Percentiles rank a stretch among this genome's conserved stretches.
phyloP scores from a whole-genome alignment of 805 yeast species.

The Candida maesae region DNA sequence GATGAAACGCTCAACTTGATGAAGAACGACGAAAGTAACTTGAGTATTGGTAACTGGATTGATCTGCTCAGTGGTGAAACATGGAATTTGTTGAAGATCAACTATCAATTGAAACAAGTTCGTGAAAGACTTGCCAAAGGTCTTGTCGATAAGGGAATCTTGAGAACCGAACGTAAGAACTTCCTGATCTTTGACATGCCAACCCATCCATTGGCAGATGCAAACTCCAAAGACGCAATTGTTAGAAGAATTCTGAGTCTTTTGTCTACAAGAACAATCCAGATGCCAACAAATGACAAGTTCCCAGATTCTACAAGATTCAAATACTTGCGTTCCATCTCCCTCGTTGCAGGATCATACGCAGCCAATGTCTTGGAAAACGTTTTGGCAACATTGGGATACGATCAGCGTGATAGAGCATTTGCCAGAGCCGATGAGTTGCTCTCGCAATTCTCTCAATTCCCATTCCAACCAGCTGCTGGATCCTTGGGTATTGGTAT shows the following conservation, averaged over 20 bases:
- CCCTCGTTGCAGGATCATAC: conserved; percentile 83
- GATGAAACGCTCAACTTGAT: conserved; percentile 92
- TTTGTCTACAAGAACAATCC: conserved; percentile 68
- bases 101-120: conserved; percentile 94
- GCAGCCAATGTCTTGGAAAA: conserved; percentile 97
- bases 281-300: conserved; percentile 51
- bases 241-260: conserved; percentile 66
- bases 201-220: conserved; percentile 93
- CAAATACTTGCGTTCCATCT: conserved; percentile 70
- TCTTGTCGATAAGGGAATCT: conserved; percentile 91
- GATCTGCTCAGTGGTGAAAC: conserved; percentile 94
- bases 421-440: conserved; percentile 93
- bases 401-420: conserved; percentile 89
- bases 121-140: conserved; percentile 96
- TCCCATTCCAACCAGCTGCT: conserved; percentile 65
- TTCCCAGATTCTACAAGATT: conserved; percentile 68
- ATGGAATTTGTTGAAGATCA: conserved; percentile 93
- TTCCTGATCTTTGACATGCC: conserved; percentile 97
- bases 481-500: conserved; percentile 68
- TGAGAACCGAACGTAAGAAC: conserved; percentile 93
- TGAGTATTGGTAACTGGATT: conserved; percentile 86
- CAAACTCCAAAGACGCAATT: conserved; percentile 76
- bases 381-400: conserved; percentile 68
- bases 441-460: conserved; percentile 75
- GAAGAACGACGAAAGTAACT: conserved; percentile 74